Evolutionary conservation across 495 filamentous ascomycete genomes (phyloP).

Genomic region (Achaetomiella virescens): DNA sequence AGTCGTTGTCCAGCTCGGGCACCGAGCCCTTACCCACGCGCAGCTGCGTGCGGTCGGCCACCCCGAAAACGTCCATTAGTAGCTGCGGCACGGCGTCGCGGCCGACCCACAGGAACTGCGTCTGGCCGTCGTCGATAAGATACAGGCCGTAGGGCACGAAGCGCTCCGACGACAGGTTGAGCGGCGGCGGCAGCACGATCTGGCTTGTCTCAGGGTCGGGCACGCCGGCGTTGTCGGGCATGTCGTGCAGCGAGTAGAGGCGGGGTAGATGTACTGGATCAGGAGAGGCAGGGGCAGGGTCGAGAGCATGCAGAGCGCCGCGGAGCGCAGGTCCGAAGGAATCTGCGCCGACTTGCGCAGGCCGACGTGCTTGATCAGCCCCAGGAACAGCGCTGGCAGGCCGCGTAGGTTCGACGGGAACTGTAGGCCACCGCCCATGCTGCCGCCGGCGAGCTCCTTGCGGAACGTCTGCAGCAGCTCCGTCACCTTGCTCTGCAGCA

Average conservation of each 20-base stretch:
- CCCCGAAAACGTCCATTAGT: constrained; percentile 81
- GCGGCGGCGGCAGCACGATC: constrained; percentile 74
- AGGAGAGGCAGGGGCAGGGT: constrained; percentile 86
- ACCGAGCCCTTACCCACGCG: constrained; percentile 85
- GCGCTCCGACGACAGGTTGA: constrained; percentile 82
- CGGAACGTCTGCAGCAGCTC: constrained; percentile 92
- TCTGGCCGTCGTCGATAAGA: constrained; percentile 94
- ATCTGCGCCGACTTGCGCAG: constrained; percentile 94
- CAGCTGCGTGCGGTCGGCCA: constrained; percentile 69
- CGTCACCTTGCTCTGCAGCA: constrained; percentile 81
- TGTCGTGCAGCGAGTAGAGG: constrained; percentile 92
- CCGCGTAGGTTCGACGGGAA: constrained; percentile 89
- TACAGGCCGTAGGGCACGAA: constrained; percentile 94
- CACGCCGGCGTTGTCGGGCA: constrained; percentile 89
- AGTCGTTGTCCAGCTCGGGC: constrained; percentile 87
- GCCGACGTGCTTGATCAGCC: constrained; percentile 91
- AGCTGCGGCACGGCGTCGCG: constrained; percentile 88
- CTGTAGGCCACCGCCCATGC: constrained; percentile 88
- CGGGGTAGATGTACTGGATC: constrained; percentile 97
- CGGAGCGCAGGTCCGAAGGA: constrained; percentile 89
- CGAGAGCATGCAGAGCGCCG: constrained; percentile 85
- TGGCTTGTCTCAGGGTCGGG: constrained; percentile 80
- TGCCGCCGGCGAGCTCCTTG: constrained; percentile 93
- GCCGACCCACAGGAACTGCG: constrained; percentile 96
- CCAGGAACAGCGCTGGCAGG: constrained; percentile 84